Evolutionary conservation across 495 filamentous ascomycete species (phyloP), one percentile per base, ranked within the genome.

Genomic region (Bombardia bombarda): DNA sequence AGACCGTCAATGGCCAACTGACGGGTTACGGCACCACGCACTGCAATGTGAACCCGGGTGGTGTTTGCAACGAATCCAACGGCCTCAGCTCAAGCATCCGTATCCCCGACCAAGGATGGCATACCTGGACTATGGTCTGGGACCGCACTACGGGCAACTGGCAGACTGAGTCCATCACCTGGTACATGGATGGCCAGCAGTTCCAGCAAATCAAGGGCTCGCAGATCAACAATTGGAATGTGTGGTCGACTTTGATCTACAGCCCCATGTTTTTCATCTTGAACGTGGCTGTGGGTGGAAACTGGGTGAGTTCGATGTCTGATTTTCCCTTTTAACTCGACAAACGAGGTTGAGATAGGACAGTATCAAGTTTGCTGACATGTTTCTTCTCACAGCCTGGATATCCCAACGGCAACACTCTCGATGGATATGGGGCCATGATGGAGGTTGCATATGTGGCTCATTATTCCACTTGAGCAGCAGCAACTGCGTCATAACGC

Each of bases 271-370:
- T 58, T 45, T 61, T 74, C 26, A 68, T 69, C 34, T 49, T 74
- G 20, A 76, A 76, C 38, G 67, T 76, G 1, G 72, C 72, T 3
- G 70, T 76, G 37, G 71, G 72, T 6, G 72, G 71, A 1, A 43
- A 48, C 41, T 76, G 67, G 63, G 68, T 72, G 50, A 51, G 68
- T 62, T 42, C 21, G 8, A 8, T 21, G 13, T 21, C 12, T 20
- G 19, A 17, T 13, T 36, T 9, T 14, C 17, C 1, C 13, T 25
- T 24, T 38, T 5, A 21, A 24, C n/a, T n/a, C n/a, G 3, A 9
- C 21, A 14, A 26, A 25, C 37, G 33, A 36, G 12, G 17, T 18
- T 34, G 26, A 7, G 13, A 5, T 26, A 26, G 5, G 5, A 33
- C 6, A 16, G 9, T 8, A 19, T 4, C 1, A 4, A 34, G n/a